phyloP scores from a whole-genome alignment of 2,329 filamentous ascomycete species.

The Rhynchosporium graminicola region DNA sequence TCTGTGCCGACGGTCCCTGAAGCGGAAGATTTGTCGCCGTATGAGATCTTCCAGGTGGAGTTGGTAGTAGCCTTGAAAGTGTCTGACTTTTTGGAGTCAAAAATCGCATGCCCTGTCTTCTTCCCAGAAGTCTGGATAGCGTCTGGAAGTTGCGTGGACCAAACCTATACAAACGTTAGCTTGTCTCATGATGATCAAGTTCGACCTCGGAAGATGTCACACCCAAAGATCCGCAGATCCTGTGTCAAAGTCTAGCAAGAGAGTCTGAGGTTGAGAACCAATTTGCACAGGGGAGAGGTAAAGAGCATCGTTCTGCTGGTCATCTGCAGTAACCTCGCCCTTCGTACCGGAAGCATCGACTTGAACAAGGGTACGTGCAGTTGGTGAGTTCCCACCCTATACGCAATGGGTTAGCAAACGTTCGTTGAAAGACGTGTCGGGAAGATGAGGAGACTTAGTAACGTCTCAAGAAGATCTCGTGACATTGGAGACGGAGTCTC shows the following conservation, averaged over 20 bases:
- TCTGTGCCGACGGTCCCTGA: slow-evolving; percentile 67
- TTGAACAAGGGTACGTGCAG: slow-evolving; percentile 52
- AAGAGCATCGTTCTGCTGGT: slow-evolving; percentile 66
- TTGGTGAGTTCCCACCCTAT: slow-evolving; percentile 46
- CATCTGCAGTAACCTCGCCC: slow-evolving; percentile 59
- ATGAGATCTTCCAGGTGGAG: slow-evolving; percentile 64
- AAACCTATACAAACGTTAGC: slow-evolving; percentile 45
- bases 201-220: slow-evolving; percentile 31
- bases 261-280: slow-evolving; percentile 63
- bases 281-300: slow-evolving; percentile 66
- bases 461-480: too few relatives aligned
- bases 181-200: slow-evolving; percentile 1
- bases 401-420: too few relatives aligned
- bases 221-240: slow-evolving; percentile 72
- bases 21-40: slow-evolving; percentile 68
- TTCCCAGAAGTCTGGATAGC: slow-evolving; percentile 38
- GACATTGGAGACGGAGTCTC: neutral
- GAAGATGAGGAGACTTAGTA: too few relatives aligned
- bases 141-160: slow-evolving; percentile 52
- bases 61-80: slow-evolving; percentile 54
- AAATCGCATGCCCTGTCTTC: slow-evolving; percentile 52
- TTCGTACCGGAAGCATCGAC: slow-evolving; percentile 38
- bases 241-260: slow-evolving; percentile 69
- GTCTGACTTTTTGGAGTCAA: slow-evolving; percentile 60
- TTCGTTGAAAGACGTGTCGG: too few relatives aligned